A percentile compares a stretch with the other conserved stretches of the same genome.
These are phyloP conservation scores for Lentinula guzmanii DNA, from an alignment of 768 basidiomycete genomes.

Conservation along the genomic window DNA sequence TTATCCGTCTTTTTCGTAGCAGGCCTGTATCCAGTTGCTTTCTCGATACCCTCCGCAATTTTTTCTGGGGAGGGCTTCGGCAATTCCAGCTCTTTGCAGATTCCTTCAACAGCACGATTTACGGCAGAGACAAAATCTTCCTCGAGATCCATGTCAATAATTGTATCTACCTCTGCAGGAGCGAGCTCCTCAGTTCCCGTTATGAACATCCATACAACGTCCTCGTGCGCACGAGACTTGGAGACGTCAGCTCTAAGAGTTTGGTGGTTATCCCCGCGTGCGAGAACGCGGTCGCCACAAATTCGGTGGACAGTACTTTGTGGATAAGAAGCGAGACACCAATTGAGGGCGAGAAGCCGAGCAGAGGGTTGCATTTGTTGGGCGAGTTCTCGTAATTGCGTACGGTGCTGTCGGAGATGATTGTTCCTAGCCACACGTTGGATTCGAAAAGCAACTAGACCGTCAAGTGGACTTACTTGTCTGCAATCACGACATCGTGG, in stretches of 20 bases:
- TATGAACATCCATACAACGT: slow-evolving; percentile 80
- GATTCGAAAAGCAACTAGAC: background rate
- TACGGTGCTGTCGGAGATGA: slow-evolving; percentile 78
- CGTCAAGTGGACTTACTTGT: slow-evolving; percentile 57
- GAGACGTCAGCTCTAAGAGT: slow-evolving; percentile 55
- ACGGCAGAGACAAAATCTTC: slow-evolving; percentile 53
- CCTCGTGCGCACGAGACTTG: slow-evolving; percentile 56
- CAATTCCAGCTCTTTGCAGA: slow-evolving; percentile 50
- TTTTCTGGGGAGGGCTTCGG: slow-evolving; percentile 45
- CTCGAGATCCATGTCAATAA: slow-evolving; percentile 60
- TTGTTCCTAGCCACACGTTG: slow-evolving; percentile 57
- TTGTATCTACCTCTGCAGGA: slow-evolving; percentile 56
- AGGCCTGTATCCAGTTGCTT: slow-evolving; percentile 25
- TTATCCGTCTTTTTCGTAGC: slow-evolving; percentile 36
- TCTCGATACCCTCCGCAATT: slow-evolving; percentile 52
- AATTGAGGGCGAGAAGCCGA: slow-evolving; percentile 78
- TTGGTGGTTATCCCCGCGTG: slow-evolving; percentile 84
- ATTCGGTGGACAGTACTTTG: slow-evolving; percentile 63
- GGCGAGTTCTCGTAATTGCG: slow-evolving; percentile 54
- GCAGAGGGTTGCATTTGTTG: slow-evolving; percentile 41
- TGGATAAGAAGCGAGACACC: slow-evolving; percentile 51
- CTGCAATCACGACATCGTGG: slow-evolving; percentile 83
- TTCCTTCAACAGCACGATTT: slow-evolving; percentile 48
- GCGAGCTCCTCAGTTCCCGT: slow-evolving; percentile 54
- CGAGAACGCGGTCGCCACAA: slow-evolving; percentile 67